Evolutionary conservation across 23 red algal species (phyloP), one percentile per base, ranked within the genome.

Genomic region (Gracilaria caudata): DNA sequence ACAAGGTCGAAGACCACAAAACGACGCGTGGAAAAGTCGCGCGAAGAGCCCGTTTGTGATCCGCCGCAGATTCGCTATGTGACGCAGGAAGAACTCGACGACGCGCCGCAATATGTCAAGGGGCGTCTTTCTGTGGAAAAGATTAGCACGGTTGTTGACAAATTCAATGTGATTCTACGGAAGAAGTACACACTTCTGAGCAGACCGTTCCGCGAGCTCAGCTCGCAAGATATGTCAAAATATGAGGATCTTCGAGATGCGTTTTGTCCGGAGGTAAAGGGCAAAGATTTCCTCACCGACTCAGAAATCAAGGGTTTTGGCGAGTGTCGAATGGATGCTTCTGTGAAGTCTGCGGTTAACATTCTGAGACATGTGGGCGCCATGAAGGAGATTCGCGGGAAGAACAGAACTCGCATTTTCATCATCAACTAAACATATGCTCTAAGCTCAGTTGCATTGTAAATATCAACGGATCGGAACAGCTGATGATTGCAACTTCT

Each of bases 281-380:
- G 75, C 23, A 70, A 37, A 59, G 16, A 47, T 16, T 90, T 80
- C 49, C 37, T 90, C 4, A 90, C 86, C 12, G 86, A 90, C 23
- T 29, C 73, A 47, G 86, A 90, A 54, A 90, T 90, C 19, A 90
- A 90, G 58, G 86, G 86, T 16, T 79, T 90, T 54, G 86, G 86
- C 3, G 65, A 63, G 38, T 60, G 51, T 73, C 64, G 83, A 19
- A 64, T 90, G 24, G 86, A 90, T 60, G 45, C 86, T 25, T 64
- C 76, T 23, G 76, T 72, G 11, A 90, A 90, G 57, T 80, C 75
- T 36, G 86, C 73, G 0, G 51, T 90, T 21, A 90, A 90, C 61
- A 43, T 90, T 16, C 63, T 90, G 11, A 49, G 86, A 53, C 86
- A 90, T 57, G 86, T 90, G 4, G 58, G 73, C 12, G 53, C 77